Conservation (phyloP, 2,329 filamentous ascomycete species). For the Colletotrichum sp. region DNA sequence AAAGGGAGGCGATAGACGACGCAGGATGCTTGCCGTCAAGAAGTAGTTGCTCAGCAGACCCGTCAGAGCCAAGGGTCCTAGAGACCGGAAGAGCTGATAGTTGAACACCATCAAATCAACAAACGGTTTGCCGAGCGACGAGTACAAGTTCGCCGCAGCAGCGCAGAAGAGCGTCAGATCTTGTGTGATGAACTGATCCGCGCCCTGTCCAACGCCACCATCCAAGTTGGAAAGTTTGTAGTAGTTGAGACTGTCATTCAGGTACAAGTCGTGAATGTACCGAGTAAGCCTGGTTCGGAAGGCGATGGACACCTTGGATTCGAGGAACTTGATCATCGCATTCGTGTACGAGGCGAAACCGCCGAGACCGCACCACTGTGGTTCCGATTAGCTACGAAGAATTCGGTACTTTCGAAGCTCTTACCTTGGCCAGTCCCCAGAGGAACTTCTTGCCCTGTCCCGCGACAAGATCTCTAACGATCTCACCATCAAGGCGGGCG, state of each 20-base stretch:
- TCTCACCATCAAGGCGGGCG: conserved; percentile 91
- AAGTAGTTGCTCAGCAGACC: conserved; percentile 93
- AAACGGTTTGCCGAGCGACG: conserved; percentile 94
- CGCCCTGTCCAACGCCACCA: conserved; percentile 87
- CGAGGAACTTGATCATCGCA: conserved; percentile 97
- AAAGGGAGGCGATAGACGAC: conserved; percentile 90
- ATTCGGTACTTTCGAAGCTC: background rate
- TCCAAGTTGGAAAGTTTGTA: conserved; percentile 95
- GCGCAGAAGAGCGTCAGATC: conserved; percentile 96
- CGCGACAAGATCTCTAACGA: conserved; percentile 94
- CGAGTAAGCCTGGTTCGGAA: conserved; percentile 93
- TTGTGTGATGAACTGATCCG: conserved; percentile 97
- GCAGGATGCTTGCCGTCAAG: conserved; percentile 86
- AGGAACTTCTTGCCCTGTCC: conserved; percentile 89
- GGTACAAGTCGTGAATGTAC: conserved; percentile 96
- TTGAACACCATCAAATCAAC: conserved; percentile 99
- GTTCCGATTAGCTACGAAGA: conserved; percentile 14
- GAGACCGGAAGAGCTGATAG: conserved; percentile 91
- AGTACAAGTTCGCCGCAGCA: conserved; percentile 90
- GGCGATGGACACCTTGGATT: conserved; percentile 97
- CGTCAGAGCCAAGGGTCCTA: conserved; percentile 85
- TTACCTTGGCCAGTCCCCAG: conserved; percentile 81
- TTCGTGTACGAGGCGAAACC: conserved; percentile 96
- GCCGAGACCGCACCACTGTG: conserved; percentile 87
- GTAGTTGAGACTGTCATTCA: conserved; percentile 94